A percentile compares a stretch with the other conserved stretches of the same genome.
Evolutionary conservation across 495 filamentous ascomycete species (phyloP).

Genomic region (Tuber melanosporum): DNA sequence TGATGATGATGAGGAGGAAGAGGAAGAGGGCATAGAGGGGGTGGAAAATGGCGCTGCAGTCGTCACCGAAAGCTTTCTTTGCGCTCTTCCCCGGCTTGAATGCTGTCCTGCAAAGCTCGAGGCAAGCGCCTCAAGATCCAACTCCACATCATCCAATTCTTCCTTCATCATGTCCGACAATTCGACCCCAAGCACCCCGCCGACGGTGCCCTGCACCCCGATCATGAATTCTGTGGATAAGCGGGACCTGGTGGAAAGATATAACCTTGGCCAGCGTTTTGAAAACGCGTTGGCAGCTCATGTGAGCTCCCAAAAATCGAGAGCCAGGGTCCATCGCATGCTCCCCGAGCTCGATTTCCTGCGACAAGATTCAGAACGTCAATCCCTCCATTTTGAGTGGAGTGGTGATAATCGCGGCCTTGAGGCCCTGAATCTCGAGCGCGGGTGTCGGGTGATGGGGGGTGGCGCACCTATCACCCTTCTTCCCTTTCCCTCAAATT

Average conservation of each 20-base stretch:
- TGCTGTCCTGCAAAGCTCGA: not conserved
- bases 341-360: not conserved
- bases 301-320: not conserved
- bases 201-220: not conserved
- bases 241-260: not conserved
- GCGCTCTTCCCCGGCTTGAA: not conserved
- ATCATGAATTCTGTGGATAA: not conserved
- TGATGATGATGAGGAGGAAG: conserved; percentile 14
- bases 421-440: not conserved
- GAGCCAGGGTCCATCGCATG: not conserved
- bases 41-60: not conserved
- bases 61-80: not conserved
- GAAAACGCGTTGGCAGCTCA: not conserved
- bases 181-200: not conserved
- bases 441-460: not conserved
- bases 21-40: not conserved
- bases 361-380: not conserved
- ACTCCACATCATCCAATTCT: not conserved
- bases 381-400: not conserved
- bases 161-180: conserved; percentile 7
- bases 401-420: not conserved
- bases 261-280: not conserved
- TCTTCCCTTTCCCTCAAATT: not conserved
- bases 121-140: not conserved
- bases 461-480: not conserved